These are phyloP conservation scores for Davidsoniella virescens DNA, from an alignment of 2,329 filamentous ascomycete genomes.

Conservation along the genomic window DNA sequence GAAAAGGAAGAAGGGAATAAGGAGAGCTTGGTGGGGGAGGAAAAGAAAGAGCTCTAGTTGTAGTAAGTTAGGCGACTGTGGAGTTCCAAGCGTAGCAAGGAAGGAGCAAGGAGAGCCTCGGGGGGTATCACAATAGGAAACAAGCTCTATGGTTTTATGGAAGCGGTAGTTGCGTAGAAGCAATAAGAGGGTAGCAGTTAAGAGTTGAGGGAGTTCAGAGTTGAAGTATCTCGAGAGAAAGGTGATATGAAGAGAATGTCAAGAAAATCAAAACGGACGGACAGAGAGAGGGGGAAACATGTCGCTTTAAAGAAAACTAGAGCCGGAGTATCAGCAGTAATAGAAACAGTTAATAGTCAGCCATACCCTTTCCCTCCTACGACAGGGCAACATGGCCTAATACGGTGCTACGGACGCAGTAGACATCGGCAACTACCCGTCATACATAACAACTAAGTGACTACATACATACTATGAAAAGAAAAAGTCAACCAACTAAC, in stretches of 20 bases:
- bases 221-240: too few relatives aligned
- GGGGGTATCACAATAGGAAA: constrained; percentile 13
- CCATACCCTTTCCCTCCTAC: background rate
- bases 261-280: background rate
- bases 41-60: constrained; percentile 2
- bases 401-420: background rate
- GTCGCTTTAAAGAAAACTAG: constrained; percentile 2
- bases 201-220: background rate
- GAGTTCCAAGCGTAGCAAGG: constrained; percentile 7
- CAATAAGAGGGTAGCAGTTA: background rate
- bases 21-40: constrained; percentile 7
- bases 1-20: constrained; percentile 6
- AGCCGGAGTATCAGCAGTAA: background rate
- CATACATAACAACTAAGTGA: background rate
- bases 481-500: too few relatives aligned
- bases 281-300: background rate
- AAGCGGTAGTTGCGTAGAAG: background rate
- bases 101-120: constrained; percentile 8
- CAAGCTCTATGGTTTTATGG: constrained; percentile 5
- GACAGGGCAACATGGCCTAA: background rate
- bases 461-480: too few relatives aligned
- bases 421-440: background rate
- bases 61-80: constrained; percentile 1
- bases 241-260: background rate
- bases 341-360: background rate